These are phyloP conservation scores for Calonectria naviculata DNA, from an alignment of 2,329 filamentous ascomycete species.

Conservation along the genomic window DNA sequence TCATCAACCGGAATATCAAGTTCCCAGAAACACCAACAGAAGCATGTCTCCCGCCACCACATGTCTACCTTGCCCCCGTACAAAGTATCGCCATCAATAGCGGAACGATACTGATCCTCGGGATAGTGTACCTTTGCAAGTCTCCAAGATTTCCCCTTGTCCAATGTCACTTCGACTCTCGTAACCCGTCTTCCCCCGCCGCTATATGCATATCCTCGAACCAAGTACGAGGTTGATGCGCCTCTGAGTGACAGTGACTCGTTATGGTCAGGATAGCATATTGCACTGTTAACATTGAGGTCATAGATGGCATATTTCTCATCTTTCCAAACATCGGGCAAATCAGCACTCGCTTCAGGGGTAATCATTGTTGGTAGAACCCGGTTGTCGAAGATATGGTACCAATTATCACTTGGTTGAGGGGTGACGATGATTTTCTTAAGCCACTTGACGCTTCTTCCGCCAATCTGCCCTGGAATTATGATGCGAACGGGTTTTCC, in stretches of 20 bases:
- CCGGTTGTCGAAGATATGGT: slow-evolving; percentile 93
- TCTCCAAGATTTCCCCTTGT: slow-evolving; percentile 84
- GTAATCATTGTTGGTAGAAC: slow-evolving; percentile 89
- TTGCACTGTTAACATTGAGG: slow-evolving; percentile 86
- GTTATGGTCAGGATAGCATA: slow-evolving; percentile 82
- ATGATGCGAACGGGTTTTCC: slow-evolving; percentile 85
- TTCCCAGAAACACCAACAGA: slow-evolving; percentile 95
- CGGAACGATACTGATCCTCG: slow-evolving; percentile 82
- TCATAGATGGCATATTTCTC: slow-evolving; percentile 95
- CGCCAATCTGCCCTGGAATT: slow-evolving; percentile 92
- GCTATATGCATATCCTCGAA: slow-evolving; percentile 87
- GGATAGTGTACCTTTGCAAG: slow-evolving; percentile 83
- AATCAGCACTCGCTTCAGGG: slow-evolving; percentile 80
- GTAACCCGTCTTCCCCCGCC: slow-evolving; percentile 88
- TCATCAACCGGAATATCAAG: slow-evolving; percentile 73
- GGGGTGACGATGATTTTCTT: slow-evolving; percentile 83
- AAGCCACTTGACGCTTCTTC: slow-evolving; percentile 93
- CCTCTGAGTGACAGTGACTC: slow-evolving; percentile 68
- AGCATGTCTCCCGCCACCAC: slow-evolving; percentile 82
- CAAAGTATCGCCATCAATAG: slow-evolving; percentile 68
- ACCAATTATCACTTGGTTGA: slow-evolving; percentile 90
- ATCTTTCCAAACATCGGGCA: slow-evolving; percentile 85
- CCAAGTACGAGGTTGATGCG: slow-evolving; percentile 66
- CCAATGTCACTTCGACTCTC: slow-evolving; percentile 83
- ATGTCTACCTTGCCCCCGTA: slow-evolving; percentile 85